phyloP scores from a whole-genome alignment of 129 eudicot species.

The Helichrysum umbraculigerum region DNA sequence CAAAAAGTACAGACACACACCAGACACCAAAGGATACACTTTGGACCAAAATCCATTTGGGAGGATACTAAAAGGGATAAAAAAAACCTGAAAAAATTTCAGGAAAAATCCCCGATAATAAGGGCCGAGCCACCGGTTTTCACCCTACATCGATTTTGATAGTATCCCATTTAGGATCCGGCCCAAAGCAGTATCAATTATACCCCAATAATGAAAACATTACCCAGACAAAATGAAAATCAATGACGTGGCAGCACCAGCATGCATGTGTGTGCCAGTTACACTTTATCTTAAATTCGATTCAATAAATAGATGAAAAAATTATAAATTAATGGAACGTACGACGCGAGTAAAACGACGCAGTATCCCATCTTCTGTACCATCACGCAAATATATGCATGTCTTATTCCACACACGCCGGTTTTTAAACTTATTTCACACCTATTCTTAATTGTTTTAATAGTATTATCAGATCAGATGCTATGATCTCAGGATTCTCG shows the following conservation, averaged over 20 bases:
- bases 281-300: background rate
- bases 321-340: constrained; percentile 3
- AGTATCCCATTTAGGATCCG: too few relatives aligned
- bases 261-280: constrained; percentile 30
- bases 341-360: background rate
- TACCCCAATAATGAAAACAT: too few relatives aligned
- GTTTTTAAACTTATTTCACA: constrained; percentile 1
- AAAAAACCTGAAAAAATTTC: too few relatives aligned
- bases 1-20: too few relatives aligned
- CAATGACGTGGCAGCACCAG: constrained; percentile 25
- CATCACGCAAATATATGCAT: constrained; percentile 29
- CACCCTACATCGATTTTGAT: too few relatives aligned
- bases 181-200: too few relatives aligned
- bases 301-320: background rate
- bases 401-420: constrained; percentile 7
- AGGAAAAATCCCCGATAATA: too few relatives aligned
- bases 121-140: too few relatives aligned
- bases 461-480: background rate
- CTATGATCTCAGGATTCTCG: too few relatives aligned
- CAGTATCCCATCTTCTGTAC: constrained; percentile 8
- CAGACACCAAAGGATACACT: too few relatives aligned
- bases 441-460: background rate
- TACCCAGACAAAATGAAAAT: constrained; percentile 7
- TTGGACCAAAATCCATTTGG: too few relatives aligned
- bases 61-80: too few relatives aligned